phyloP scores from a whole-genome alignment of 495 filamentous ascomycete species.

The Tuber melanosporum region DNA sequence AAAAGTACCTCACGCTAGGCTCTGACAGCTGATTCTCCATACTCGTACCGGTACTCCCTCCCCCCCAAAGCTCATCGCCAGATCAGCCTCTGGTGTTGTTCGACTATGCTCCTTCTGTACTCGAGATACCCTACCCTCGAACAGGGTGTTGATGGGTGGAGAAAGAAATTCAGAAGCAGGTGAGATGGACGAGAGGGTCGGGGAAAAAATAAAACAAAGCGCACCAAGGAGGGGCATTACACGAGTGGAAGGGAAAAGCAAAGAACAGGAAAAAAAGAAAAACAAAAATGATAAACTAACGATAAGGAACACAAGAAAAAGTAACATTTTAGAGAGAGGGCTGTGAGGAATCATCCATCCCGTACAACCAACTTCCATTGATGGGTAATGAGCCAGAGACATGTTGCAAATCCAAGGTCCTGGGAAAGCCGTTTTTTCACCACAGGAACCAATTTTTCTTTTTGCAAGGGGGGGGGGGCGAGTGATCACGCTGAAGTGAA shows the following conservation, averaged over 20 bases:
- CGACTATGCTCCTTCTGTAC: not conserved
- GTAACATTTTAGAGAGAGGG: not conserved
- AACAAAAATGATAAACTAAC: not conserved
- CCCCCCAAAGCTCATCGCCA: not conserved
- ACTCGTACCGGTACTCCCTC: not conserved
- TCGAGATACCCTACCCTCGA: not conserved
- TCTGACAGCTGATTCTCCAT: not conserved
- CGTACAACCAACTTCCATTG: not conserved
- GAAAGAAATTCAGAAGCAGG: not conserved
- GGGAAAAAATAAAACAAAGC: not conserved
- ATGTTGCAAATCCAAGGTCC: conserved; percentile 5
- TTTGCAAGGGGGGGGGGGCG: not conserved
- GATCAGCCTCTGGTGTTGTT: not conserved
- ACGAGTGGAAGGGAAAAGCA: not conserved
- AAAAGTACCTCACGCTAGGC: not conserved
- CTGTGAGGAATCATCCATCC: not conserved
- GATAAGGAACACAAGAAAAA: not conserved
- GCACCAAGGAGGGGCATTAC: not conserved
- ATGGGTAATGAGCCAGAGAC: not conserved
- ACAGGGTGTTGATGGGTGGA: not conserved
- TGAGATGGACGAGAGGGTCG: not conserved
- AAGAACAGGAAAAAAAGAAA: not conserved
- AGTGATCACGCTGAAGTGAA: not conserved
- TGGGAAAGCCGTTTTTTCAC: conserved; percentile 6
- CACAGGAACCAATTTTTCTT: conserved; percentile 3